A percentile compares a stretch with the other conserved stretches of the same genome.
Conservation (phyloP, 2,329 filamentous ascomycete genomes). For the Knufia fluminis region DNA sequence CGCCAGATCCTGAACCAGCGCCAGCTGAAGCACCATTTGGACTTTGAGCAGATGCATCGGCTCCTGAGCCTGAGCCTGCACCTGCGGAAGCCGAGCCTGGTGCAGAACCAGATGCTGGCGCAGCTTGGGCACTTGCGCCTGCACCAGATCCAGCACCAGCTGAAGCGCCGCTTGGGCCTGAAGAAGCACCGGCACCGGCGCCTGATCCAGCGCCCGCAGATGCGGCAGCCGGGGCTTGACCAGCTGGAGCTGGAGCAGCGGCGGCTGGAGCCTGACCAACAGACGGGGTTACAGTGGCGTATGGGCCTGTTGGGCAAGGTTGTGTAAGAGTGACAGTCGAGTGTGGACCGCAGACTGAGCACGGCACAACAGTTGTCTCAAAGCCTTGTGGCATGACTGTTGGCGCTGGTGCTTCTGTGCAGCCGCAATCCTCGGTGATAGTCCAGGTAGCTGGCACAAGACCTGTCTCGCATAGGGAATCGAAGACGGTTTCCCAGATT, state of each 20-base stretch:
- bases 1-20: too few species aligned
- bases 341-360: conserved; percentile 15
- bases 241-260: neutral
- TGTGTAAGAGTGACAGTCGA: conserved; percentile 19
- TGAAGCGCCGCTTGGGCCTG: conserved; percentile 7
- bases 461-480: conserved; percentile 19
- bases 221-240: conserved; percentile 2
- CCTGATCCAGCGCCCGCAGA: conserved; percentile 4
- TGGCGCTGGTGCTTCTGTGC: conserved; percentile 12
- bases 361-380: conserved; percentile 19
- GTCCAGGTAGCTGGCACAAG: conserved; percentile 25
- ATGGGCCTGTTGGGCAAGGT: conserved; percentile 20
- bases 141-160: conserved; percentile 7
- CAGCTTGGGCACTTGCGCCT: conserved; percentile 15
- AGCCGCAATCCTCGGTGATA: conserved; percentile 27
- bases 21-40: too few species aligned
- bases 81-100: neutral
- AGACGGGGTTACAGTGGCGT: conserved; percentile 17
- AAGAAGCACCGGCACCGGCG: conserved; percentile 8
- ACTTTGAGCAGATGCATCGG: too few species aligned
- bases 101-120: conserved; percentile 13
- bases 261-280: conserved; percentile 13
- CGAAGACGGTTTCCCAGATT: conserved; percentile 24
- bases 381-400: conserved; percentile 16
- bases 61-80: too few species aligned